Base-by-base conservation (phyloP, 1,284 basidiomycete species). In the Pseudozyma tsukubaensis region DNA sequence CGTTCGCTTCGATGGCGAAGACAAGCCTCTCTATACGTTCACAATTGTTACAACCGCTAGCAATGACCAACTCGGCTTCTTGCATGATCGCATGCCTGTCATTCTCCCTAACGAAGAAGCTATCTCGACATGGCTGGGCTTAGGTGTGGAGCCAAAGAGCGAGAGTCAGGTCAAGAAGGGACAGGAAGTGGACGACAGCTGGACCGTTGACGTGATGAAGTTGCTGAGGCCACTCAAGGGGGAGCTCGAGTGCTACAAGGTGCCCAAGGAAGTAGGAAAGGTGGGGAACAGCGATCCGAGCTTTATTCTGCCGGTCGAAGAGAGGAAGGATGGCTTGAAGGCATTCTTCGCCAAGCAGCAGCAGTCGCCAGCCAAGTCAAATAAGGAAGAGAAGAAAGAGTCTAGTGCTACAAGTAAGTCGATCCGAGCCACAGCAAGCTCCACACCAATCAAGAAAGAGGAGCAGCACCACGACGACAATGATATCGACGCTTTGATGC, bases 61-160 rank as follows among this genome's bases (percentile, higher is more conserved):
- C 53, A 85, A 84, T 68, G 75, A 81, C 54, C 85, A 86, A 64
- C 79, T 86, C 11, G 67, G 64, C 8, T 86, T 86, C 51, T 72
- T 86, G 35, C 95, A 97, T 84, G 92, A 96, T 79, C 90, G 95
- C 16, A 94, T 96, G 86, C 95, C 95, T 3, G 92, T 94, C 53
- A 91, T 97, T 52, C 88, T 98, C 2, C 87, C 89, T 2, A 87
- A 87, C 0, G 80, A 86, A 48, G 87, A 89, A 4, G 90, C 91
- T 7, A 86, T 94, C 40, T 81, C 87, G 12, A 83, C 85, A 21
- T 98, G 95, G 95, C 88, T 98, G 11, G 92, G 95, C 81, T 91
- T 89, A 12, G 57, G 44, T 36, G 60, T 45, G 3, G 43, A 61
- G 29, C 47, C 56, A 0, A 63, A 57, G 47, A 21, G 54, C 1